phyloP scores from a whole-genome alignment of 1,284 basidiomycete genomes.

The Heliocybe sulcata region DNA sequence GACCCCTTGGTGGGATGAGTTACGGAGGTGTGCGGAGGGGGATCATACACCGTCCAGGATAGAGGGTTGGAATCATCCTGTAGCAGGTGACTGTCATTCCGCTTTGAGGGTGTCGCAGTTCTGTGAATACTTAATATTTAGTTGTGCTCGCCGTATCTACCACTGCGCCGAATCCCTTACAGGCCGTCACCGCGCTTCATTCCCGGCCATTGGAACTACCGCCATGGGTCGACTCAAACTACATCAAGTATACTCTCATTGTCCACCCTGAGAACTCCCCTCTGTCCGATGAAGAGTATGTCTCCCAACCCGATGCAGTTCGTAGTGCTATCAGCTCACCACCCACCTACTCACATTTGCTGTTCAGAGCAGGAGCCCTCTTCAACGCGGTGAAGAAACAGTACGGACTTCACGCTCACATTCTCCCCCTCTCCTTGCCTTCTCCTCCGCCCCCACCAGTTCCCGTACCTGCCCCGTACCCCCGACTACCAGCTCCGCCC shows the following conservation, averaged over 20 bases:
- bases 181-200: conserved; percentile 65
- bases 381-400: conserved; percentile 82
- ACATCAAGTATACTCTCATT: conserved; percentile 66
- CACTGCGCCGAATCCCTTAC: conserved; percentile 65
- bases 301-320: conserved; percentile 11
- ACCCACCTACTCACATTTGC: conserved; percentile 4
- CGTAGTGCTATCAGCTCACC: conserved; percentile 1
- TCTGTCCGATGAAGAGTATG: conserved; percentile 73
- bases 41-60: conserved; percentile 60
- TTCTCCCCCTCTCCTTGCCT: conserved; percentile 57
- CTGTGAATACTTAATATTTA: conserved; percentile 20
- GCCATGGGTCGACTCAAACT: conserved; percentile 66
- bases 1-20: conserved; percentile 81
- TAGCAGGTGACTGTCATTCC: conserved; percentile 47
- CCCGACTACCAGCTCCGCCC: conserved; percentile 52
- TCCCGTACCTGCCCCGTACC: conserved; percentile 54
- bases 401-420: conserved; percentile 66
- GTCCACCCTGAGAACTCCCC: conserved; percentile 64
- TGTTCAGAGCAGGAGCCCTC: conserved; percentile 59
- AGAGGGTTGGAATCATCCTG: conserved; percentile 81
- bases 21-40: conserved; percentile 66
- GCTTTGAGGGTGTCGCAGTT: neutral
- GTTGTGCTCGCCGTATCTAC: conserved; percentile 77
- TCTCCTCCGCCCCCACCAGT: conserved; percentile 52
- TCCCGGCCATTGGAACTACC: conserved; percentile 60